Percentiles rank a stretch among this genome's conserved stretches.
Evolutionary conservation across 495 filamentous ascomycete genomes (phyloP).

Genomic region (Lasiosphaeriaceae sp.): DNA sequence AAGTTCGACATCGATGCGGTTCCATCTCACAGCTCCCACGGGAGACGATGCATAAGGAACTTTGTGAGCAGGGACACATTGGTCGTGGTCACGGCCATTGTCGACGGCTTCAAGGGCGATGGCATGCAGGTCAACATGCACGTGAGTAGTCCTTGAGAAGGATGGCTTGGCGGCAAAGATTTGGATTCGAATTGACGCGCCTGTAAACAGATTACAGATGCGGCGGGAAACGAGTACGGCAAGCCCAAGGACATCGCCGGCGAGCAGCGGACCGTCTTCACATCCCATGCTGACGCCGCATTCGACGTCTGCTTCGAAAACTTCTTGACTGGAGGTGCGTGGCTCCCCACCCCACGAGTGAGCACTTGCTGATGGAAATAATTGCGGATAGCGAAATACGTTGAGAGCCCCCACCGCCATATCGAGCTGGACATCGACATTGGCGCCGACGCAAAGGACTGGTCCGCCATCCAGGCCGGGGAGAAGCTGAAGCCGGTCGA

Average conservation of each 20-base stretch:
- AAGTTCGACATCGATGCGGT: slow-evolving; percentile 89
- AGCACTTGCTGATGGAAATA: slow-evolving; percentile 7
- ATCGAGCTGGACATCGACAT: slow-evolving; percentile 98
- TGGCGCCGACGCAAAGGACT: slow-evolving; percentile 96
- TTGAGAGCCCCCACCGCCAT: slow-evolving; percentile 63
- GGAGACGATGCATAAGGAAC: slow-evolving; percentile 89
- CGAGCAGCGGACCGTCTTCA: slow-evolving; percentile 91
- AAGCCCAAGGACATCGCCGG: slow-evolving; percentile 85
- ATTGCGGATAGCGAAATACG: slow-evolving; percentile 29
- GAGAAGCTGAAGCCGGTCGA: slow-evolving; percentile 99
- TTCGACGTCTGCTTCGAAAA: slow-evolving; percentile 99
- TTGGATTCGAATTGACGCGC: background rate
- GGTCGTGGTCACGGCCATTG: slow-evolving; percentile 95
- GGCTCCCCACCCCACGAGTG: background rate
- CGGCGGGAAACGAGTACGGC: slow-evolving; percentile 92
- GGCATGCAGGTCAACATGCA: slow-evolving; percentile 94
- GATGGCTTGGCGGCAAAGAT: too few species aligned
- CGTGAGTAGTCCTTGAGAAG: slow-evolving; percentile 51
- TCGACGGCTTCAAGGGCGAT: slow-evolving; percentile 81
- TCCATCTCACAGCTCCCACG: slow-evolving; percentile 51
- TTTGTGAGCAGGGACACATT: slow-evolving; percentile 90
- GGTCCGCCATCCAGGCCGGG: slow-evolving; percentile 90
- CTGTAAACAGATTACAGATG: slow-evolving; percentile 70
- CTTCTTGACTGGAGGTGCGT: slow-evolving; percentile 63
- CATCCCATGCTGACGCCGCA: slow-evolving; percentile 85